Evolutionary conservation across 75 land plant species (phyloP).

Genomic region (Larix kaempferi): DNA sequence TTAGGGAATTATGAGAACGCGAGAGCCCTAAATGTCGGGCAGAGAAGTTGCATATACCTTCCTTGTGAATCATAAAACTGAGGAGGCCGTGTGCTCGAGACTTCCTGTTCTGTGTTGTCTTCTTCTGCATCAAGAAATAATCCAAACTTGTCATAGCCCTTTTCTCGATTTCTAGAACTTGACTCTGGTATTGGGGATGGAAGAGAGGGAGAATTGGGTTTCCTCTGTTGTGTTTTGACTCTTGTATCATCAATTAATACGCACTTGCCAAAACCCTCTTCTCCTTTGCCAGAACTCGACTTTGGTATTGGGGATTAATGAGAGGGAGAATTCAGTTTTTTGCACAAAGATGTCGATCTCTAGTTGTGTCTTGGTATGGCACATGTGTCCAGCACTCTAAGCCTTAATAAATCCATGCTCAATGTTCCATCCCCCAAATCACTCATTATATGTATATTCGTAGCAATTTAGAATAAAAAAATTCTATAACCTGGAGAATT

Average conservation of each 20-base stretch:
- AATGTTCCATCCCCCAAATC: conserved; percentile 5
- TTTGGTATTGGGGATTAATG: background rate
- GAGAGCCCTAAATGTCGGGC: background rate
- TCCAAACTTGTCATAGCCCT: background rate
- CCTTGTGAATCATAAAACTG: conserved; percentile 1
- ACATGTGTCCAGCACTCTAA: background rate
- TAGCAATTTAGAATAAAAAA: background rate
- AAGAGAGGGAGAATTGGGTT: background rate
- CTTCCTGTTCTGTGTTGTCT: background rate
- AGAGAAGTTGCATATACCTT: background rate
- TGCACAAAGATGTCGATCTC: conserved; percentile 3
- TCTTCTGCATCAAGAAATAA: background rate
- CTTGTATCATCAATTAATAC: background rate
- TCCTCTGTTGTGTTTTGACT: background rate
- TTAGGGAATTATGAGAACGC: background rate
- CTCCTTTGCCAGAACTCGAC: background rate
- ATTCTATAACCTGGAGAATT: background rate
- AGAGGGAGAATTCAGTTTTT: background rate
- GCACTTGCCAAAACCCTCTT: background rate
- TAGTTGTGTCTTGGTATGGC: background rate
- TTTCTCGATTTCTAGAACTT: background rate
- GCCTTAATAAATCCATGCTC: background rate
- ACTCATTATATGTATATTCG: background rate
- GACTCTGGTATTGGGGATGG: conserved; percentile 1
- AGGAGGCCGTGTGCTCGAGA: background rate